Evolutionary conservation across 192 early-diverging fungal genomes (phyloP).

Genomic region (Lunasporangiospora selenospora): DNA sequence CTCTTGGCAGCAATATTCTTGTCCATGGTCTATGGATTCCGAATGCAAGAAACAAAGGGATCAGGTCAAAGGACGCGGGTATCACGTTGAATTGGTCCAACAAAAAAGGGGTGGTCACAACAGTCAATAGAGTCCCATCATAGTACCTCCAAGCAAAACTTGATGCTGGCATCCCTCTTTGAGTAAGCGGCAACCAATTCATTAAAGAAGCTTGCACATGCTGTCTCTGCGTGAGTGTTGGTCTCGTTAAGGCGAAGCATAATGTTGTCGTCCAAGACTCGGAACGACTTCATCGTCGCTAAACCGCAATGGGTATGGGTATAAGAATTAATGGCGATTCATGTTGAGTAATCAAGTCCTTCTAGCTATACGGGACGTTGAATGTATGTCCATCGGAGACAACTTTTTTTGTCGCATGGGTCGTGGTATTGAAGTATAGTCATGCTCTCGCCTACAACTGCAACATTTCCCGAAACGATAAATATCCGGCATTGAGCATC

Average conservation of each 20-base stretch:
- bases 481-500: too few species aligned
- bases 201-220: conserved; percentile 70
- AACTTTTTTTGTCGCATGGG: too few species aligned
- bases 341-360: not conserved
- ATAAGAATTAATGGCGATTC: too few species aligned
- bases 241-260: conserved; percentile 78
- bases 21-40: conserved; percentile 29
- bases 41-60: not conserved
- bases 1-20: conserved; percentile 50
- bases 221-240: conserved; percentile 65
- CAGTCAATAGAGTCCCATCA: not conserved
- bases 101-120: not conserved
- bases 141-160: conserved; percentile 68
- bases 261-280: conserved; percentile 83
- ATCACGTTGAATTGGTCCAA: too few species aligned
- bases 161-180: conserved; percentile 69
- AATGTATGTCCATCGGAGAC: not conserved
- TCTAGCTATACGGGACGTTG: not conserved
- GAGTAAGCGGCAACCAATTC: conserved; percentile 69
- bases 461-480: too few species aligned
- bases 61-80: too few species aligned
- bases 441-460: too few species aligned
- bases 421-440: too few species aligned
- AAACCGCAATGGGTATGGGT: conserved; percentile 9
- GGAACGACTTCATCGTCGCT: conserved; percentile 73